Conservation (phyloP, 345 rosid genomes). For the Brassica nigra region DNA sequence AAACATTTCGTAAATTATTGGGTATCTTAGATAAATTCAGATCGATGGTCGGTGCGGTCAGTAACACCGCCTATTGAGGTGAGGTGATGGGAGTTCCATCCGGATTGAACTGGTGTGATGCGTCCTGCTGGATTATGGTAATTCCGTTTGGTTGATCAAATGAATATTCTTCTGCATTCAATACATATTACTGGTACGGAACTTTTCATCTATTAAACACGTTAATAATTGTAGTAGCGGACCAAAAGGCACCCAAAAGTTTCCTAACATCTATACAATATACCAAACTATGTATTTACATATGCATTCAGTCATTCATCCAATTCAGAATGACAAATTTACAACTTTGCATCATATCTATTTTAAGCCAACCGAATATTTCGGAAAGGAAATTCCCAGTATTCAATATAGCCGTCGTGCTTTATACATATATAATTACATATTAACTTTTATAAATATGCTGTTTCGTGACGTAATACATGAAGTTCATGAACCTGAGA, state of each 20-base stretch:
- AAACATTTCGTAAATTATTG: too few species aligned
- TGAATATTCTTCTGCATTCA: background rate
- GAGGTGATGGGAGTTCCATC: background rate
- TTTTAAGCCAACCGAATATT: conserved; percentile 21
- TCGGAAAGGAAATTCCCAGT: conserved; percentile 10
- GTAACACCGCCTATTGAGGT: background rate
- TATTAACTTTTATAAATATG: conserved; percentile 3
- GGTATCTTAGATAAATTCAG: too few species aligned
- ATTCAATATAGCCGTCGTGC: conserved; percentile 10
- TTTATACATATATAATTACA: background rate
- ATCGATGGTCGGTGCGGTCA: too few species aligned
- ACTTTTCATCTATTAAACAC: background rate
- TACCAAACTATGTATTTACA: background rate
- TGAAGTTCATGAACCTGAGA: conserved; percentile 36
- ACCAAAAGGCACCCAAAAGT: background rate
- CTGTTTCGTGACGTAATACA: conserved; percentile 17
- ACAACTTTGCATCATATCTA: conserved; percentile 30
- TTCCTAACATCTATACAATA: background rate
- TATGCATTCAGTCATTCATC: background rate
- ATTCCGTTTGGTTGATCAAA: background rate
- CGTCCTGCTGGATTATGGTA: background rate
- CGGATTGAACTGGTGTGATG: too few species aligned
- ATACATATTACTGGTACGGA: background rate
- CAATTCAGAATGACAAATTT: conserved; percentile 12
- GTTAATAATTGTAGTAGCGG: background rate